Base-by-base conservation (phyloP, 257 asterid species). In the Anisodus acutangulus region DNA sequence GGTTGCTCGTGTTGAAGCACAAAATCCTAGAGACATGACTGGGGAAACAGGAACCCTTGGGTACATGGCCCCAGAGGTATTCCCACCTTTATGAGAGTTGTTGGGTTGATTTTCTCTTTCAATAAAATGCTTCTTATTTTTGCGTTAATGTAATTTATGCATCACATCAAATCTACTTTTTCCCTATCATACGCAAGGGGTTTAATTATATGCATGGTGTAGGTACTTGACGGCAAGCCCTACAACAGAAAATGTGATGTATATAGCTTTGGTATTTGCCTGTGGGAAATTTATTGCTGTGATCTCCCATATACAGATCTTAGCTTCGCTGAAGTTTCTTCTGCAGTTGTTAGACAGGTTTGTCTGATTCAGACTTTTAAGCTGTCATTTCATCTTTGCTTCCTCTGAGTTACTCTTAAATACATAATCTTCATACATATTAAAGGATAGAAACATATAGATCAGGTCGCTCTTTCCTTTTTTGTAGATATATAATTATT, bases 31-130 rank as follows among this genome's bases (percentile, higher is more conserved):
- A 89, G 98, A 95, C 87, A 95, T 95, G 98, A 95, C 98, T 1
- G 98, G 98, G 82, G 98, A 95, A 91, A 95, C 98, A 0, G 98
- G 98, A 85, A 95, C 98, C 9, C 98, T 95, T n/a, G 97, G 98
- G 87, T 95, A 95, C 88, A 95, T 95, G 98, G 98, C 98, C 13
- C 98, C 98, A 1, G 98, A 95, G 98, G 98, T 95, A 92, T 80
- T 59, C 68, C 13, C n/a, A 7, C 69, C 11, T 49, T 67, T 31
- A 26, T 22, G 16, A 8, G 16, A 17, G 35, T 31, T 31, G 35
- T 31, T 31, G 35, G 35, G 35, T 31, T 31, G 35, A 31, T 31
- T 31, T 31, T 31, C 35, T 31, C 35, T 31, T 31, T 31, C 35
- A 31, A 31, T 31, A 31, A 31, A 15, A 4, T 15, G 8, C 22